Conservation (phyloP, 2,329 filamentous ascomycete species). For the Coleophoma crateriformis region DNA sequence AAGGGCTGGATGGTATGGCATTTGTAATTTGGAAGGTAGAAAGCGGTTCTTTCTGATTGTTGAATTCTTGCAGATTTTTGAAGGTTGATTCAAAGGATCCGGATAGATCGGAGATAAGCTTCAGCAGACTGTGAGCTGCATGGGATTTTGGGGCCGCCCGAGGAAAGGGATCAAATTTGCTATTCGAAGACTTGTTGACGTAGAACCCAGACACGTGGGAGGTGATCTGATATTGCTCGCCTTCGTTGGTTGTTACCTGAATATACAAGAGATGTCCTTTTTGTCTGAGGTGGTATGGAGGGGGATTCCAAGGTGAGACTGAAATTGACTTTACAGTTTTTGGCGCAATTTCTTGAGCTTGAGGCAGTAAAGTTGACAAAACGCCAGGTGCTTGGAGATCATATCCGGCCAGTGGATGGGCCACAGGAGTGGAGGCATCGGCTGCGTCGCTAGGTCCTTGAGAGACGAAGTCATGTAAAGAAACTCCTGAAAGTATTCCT, state of each 20-base stretch:
- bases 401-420: slow-evolving; percentile 63
- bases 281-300: slow-evolving; percentile 83
- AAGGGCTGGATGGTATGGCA: slow-evolving; percentile 84
- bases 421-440: slow-evolving; percentile 30
- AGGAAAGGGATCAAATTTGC: slow-evolving; percentile 89
- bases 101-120: slow-evolving; percentile 72
- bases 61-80: slow-evolving; percentile 73
- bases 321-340: slow-evolving; percentile 89
- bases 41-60: slow-evolving; percentile 79
- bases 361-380: slow-evolving; percentile 67
- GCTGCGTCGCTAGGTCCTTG: slow-evolving; percentile 28
- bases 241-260: slow-evolving; percentile 83
- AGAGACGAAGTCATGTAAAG: slow-evolving; percentile 74
- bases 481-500: slow-evolving; percentile 78
- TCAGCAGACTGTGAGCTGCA: slow-evolving; percentile 80
- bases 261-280: slow-evolving; percentile 92
- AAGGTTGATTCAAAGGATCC: slow-evolving; percentile 77
- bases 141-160: slow-evolving; percentile 71
- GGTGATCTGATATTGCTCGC: slow-evolving; percentile 91
- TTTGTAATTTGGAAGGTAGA: slow-evolving; percentile 96
- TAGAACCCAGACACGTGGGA: slow-evolving; percentile 93
- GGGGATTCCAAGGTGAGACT: slow-evolving; percentile 93
- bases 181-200: slow-evolving; percentile 92
- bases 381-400: slow-evolving; percentile 67
- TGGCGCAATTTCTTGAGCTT: slow-evolving; percentile 60